Percentiles rank a stretch among this genome's conserved stretches.
Evolutionary conservation across 306 rosid species (phyloP).

Genomic region (Quercus aquifolioides): DNA sequence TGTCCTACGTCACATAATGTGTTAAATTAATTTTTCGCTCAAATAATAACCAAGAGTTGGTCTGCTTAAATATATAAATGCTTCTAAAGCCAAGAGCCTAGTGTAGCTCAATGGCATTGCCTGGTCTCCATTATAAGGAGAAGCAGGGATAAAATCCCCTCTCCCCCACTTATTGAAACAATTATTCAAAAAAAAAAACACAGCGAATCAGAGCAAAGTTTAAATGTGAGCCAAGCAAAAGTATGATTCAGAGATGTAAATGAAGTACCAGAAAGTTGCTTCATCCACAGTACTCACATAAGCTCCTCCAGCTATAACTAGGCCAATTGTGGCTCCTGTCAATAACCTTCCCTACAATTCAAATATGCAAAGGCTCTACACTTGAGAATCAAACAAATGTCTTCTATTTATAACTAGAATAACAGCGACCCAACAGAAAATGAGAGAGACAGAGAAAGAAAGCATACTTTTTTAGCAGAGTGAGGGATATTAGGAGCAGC

Average conservation of each 20-base stretch:
- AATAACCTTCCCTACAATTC: constrained; percentile 69
- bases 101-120: too few species aligned
- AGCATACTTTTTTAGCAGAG: constrained; percentile 71
- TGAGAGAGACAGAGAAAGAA: constrained; percentile 6
- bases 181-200: too few species aligned
- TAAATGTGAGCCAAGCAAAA: background rate
- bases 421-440: background rate
- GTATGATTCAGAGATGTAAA: constrained; percentile 31
- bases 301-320: constrained; percentile 92
- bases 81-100: background rate
- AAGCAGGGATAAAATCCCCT: too few species aligned
- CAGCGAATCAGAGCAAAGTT: constrained; percentile 16
- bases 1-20: background rate
- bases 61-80: background rate
- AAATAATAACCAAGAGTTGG: background rate
- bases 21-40: background rate
- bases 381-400: constrained; percentile 16
- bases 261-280: constrained; percentile 95
- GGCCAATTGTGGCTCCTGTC: constrained; percentile 83
- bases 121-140: too few species aligned
- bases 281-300: constrained; percentile 99
- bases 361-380: constrained; percentile 15
- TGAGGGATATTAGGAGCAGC: constrained; percentile 61
- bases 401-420: background rate
- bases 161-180: too few species aligned